Evolutionary conservation across 2,329 filamentous ascomycete species (phyloP).

Genomic region (Mycosphaerella sp.): DNA sequence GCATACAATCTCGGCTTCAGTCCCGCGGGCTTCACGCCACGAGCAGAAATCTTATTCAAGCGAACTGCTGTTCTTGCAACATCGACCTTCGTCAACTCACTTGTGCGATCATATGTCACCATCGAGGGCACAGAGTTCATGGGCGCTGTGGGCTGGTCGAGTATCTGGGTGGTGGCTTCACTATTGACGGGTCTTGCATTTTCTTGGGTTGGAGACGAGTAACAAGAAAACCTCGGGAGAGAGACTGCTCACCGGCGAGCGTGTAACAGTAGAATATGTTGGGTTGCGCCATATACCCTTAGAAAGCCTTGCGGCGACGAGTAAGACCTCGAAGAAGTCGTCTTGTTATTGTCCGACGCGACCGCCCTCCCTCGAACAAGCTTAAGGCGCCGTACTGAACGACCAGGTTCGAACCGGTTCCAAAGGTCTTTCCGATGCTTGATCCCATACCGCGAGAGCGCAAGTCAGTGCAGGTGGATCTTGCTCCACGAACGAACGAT

Average conservation of each 20-base stretch:
- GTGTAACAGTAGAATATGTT: slow-evolving; percentile 5
- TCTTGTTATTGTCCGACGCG: too few relatives aligned
- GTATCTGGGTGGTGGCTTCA: slow-evolving; percentile 65
- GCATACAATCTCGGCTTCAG: slow-evolving; percentile 57
- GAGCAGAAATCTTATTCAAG: slow-evolving; percentile 56
- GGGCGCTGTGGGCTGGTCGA: slow-evolving; percentile 68
- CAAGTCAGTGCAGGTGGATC: background rate
- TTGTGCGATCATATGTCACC: slow-evolving; percentile 59
- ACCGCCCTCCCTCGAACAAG: too few relatives aligned
- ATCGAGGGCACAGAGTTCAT: slow-evolving; percentile 62
- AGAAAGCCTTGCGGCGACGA: background rate
- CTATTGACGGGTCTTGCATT: slow-evolving; percentile 54
- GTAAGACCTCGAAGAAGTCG: too few relatives aligned
- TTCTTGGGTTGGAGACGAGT: slow-evolving; percentile 45
- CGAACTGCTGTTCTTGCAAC: slow-evolving; percentile 48
- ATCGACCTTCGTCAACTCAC: slow-evolving; percentile 48
- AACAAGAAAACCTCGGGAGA: background rate
- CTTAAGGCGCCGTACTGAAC: too few relatives aligned
- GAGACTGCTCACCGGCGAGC: background rate
- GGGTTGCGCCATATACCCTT: slow-evolving; percentile 6
- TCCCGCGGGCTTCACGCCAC: slow-evolving; percentile 59
- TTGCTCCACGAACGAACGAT: background rate
- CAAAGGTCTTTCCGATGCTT: too few relatives aligned
- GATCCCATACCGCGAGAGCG: too few relatives aligned
- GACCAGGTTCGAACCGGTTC: too few relatives aligned